These are phyloP conservation scores for Aegilops sharonensis DNA, from an alignment of 176 grass and related monocot species.

Conservation along the genomic window DNA sequence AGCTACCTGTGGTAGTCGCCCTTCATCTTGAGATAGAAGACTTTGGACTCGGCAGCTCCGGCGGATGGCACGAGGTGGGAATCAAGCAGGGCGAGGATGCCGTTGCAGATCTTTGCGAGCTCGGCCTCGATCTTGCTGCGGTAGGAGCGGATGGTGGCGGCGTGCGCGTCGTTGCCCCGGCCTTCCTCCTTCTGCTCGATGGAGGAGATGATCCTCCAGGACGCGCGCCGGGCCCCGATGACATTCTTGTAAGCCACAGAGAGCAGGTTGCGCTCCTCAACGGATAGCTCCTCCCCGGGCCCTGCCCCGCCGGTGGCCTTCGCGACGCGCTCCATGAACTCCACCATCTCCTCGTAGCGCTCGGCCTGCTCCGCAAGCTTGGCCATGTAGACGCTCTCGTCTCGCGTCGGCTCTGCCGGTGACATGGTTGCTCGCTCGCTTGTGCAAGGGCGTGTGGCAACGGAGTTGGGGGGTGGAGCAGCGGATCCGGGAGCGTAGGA, in stretches of 20 bases:
- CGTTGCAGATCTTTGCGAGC: conserved; percentile 79
- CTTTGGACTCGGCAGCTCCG: conserved; percentile 69
- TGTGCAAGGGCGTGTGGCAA: neutral
- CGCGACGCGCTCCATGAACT: conserved; percentile 88
- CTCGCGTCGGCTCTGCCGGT: conserved; percentile 53
- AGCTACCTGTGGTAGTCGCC: conserved; percentile 83
- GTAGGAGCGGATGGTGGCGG: conserved; percentile 63
- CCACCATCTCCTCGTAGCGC: conserved; percentile 92
- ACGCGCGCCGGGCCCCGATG: conserved; percentile 71
- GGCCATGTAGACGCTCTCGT: conserved; percentile 92
- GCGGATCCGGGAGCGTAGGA: neutral
- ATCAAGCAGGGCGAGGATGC: conserved; percentile 75
- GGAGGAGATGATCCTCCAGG: conserved; percentile 85
- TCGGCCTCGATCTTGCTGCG: conserved; percentile 78
- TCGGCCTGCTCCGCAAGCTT: conserved; percentile 90
- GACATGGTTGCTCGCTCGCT: conserved; percentile 34
- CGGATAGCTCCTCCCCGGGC: conserved; percentile 64
- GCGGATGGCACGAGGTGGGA: conserved; percentile 80
- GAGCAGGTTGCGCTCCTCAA: conserved; percentile 88
- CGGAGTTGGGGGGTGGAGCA: neutral
- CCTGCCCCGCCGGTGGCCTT: conserved; percentile 45
- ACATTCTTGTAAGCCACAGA: conserved; percentile 94
- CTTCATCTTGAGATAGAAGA: conserved; percentile 98
- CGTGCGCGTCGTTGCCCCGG: conserved; percentile 72
- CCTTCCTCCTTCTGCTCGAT: conserved; percentile 94